These are phyloP conservation scores for Dioszegia hungarica DNA, from an alignment of 768 basidiomycete species.

Conservation along the genomic window DNA sequence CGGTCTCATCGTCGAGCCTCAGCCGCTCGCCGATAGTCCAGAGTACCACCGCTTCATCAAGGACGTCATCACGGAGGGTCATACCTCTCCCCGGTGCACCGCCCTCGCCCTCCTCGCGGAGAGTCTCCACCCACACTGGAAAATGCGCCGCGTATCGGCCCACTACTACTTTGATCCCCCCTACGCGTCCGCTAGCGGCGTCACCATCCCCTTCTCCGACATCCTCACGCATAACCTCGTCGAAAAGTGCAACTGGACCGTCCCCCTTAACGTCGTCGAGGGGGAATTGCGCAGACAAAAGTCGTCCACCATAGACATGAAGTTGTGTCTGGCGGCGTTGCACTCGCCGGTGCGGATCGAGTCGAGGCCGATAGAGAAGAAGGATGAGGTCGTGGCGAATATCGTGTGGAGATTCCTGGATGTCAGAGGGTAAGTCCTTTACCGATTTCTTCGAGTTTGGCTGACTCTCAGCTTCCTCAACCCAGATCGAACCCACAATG, in stretches of 20 bases:
- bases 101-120: conserved; percentile 80
- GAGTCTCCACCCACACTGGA: conserved; percentile 76
- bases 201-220: conserved; percentile 60
- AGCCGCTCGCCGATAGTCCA: conserved; percentile 83
- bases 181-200: conserved; percentile 74
- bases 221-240: conserved; percentile 77
- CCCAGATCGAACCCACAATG: conserved; percentile 81
- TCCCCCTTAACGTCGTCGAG: conserved; percentile 76
- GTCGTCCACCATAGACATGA: conserved; percentile 10
- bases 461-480: conserved; percentile 67
- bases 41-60: conserved; percentile 94
- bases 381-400: conserved; percentile 96
- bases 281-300: conserved; percentile 94
- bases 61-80: conserved; percentile 91
- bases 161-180: conserved; percentile 54
- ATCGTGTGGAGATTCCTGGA: conserved; percentile 98
- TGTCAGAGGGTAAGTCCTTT: conserved; percentile 71
- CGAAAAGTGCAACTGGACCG: conserved; percentile 86
- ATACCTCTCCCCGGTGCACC: conserved; percentile 87
- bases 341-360: not conserved
- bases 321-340: conserved; percentile 6
- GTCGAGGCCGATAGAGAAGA: conserved; percentile 75
- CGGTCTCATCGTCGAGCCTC: conserved; percentile 73
- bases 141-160: conserved; percentile 61
- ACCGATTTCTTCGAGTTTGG: not conserved